Base-by-base conservation (phyloP, 371 early-diverging fungal species). In the Apophysomyces sp. region DNA sequence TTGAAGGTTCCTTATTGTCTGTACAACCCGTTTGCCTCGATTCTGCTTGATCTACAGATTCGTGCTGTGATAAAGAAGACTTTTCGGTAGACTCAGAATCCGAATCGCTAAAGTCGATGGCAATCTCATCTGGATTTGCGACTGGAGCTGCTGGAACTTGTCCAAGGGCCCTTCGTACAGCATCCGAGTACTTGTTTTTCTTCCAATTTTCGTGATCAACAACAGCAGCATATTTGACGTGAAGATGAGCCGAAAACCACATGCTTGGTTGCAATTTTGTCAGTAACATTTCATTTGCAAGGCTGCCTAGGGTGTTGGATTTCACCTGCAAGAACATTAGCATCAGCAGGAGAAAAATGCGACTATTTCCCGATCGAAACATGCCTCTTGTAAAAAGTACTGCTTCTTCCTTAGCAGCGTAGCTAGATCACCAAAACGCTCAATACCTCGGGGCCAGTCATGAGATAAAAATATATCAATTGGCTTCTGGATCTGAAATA, bases 201-300 rank as follows among this genome's bases (percentile, higher is more conserved):
- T 70, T 21, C 63, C 60, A 68, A 53, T 77, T 61, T 36, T 81
- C 67, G 30, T 94, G 86, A 12, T 71, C 52, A 8, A 92, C 82
- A 0, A 87, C 26, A 2, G 96, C 98, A 26, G 89, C 74, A 69
- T 87, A 98, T 27, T 91, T 85, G n/a, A 96, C 95, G 66, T 98
- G 98, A 60, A 97, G 64, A 70, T 94, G 94, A 2, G 97, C 97
- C 7, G 96, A 73, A 66, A 96, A 96, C 99, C 99, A 99, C 72
- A 84, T 91, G 2, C 69, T 60, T 3, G 99, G 99, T 44, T 88
- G 79, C 34, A 98, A 53, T 30, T 81, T 72, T 27, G 85, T 69
- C 51, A 98, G 61, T 11, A 98, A 71, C 34, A 83, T 40, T 30
- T 89, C 87, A 58, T 77, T 84, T 0, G 90, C 80, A 0, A 83